Evolutionary conservation across 179 eudicot genomes (phyloP).

Genomic region (Nepenthes alata): DNA sequence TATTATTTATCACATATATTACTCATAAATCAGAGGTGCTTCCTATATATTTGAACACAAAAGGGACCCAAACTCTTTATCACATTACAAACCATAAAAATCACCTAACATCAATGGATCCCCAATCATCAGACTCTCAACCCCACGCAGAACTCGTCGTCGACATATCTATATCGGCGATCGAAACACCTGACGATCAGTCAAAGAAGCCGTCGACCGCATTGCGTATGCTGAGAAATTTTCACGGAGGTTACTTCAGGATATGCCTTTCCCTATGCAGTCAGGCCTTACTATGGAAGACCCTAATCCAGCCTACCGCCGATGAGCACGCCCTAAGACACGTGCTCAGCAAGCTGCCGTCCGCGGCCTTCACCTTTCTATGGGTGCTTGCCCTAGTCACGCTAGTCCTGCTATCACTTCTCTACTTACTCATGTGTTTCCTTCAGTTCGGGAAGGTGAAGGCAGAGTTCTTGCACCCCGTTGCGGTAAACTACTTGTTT

Average conservation of each 20-base stretch:
- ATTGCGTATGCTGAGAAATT: constrained; percentile 10
- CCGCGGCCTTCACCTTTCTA: constrained; percentile 19
- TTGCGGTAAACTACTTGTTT: constrained; percentile 44
- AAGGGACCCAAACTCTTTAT: neutral
- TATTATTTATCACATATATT: too few relatives aligned
- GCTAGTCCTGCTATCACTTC: constrained; percentile 10
- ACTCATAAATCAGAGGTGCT: too few relatives aligned
- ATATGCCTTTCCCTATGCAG: constrained; percentile 26
- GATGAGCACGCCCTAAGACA: constrained; percentile 1
- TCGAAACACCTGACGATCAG: neutral
- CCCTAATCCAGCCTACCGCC: constrained; percentile 13
- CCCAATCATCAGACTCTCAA: neutral
- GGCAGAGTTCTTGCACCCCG: constrained; percentile 32
- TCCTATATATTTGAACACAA: neutral
- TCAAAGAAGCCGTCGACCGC: neutral
- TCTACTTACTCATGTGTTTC: constrained; percentile 21
- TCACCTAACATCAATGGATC: neutral
- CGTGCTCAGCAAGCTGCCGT: constrained; percentile 16
- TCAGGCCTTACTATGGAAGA: constrained; percentile 36
- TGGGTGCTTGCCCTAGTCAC: constrained; percentile 23
- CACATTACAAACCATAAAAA: too few relatives aligned
- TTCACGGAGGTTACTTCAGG: constrained; percentile 39
- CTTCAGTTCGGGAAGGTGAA: constrained; percentile 23
- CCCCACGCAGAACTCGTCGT: neutral
- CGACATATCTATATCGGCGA: neutral